Conservation (phyloP, 352 stramenopile species). For the Blastocystis sp. region DNA sequence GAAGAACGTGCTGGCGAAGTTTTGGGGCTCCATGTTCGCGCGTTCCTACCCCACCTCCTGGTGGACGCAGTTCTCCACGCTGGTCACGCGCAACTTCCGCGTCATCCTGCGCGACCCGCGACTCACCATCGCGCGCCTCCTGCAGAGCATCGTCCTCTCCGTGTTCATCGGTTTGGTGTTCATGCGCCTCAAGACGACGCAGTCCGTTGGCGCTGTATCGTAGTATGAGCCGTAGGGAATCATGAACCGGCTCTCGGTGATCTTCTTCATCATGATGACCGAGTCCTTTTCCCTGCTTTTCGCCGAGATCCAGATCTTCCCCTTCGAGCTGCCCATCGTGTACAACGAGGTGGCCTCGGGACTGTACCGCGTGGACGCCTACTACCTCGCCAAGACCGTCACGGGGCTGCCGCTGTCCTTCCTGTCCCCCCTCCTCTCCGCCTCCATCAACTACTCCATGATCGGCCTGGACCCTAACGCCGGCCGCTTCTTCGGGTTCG, state of each 20-base stretch:
- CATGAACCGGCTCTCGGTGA: constrained; percentile 57
- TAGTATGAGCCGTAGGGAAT: constrained; percentile 42
- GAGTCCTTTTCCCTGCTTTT: constrained; percentile 64
- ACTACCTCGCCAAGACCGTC: constrained; percentile 67
- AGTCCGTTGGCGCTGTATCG: background rate
- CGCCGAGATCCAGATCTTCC: constrained; percentile 66
- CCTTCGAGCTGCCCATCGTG: constrained; percentile 58
- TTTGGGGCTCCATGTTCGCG: constrained; percentile 53
- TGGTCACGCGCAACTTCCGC: background rate
- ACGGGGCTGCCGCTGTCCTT: constrained; percentile 44
- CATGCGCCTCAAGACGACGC: constrained; percentile 1
- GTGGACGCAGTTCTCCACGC: constrained; percentile 47
- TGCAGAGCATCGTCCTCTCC: constrained; percentile 60
- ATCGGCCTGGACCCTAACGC: constrained; percentile 45
- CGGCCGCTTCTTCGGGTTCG: constrained; percentile 35
- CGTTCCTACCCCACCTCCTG: constrained; percentile 36
- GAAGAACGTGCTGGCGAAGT: constrained; percentile 30
- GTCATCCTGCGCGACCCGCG: constrained; percentile 33
- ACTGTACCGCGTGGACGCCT: constrained; percentile 60
- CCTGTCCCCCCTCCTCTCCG: constrained; percentile 47
- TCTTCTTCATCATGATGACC: constrained; percentile 68
- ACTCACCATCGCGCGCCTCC: constrained; percentile 48
- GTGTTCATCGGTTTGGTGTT: constrained; percentile 62
- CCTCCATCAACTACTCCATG: constrained; percentile 62
- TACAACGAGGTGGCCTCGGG: constrained; percentile 66